phyloP scores from a whole-genome alignment of 768 basidiomycete species.

The Termitomyces heimii region DNA sequence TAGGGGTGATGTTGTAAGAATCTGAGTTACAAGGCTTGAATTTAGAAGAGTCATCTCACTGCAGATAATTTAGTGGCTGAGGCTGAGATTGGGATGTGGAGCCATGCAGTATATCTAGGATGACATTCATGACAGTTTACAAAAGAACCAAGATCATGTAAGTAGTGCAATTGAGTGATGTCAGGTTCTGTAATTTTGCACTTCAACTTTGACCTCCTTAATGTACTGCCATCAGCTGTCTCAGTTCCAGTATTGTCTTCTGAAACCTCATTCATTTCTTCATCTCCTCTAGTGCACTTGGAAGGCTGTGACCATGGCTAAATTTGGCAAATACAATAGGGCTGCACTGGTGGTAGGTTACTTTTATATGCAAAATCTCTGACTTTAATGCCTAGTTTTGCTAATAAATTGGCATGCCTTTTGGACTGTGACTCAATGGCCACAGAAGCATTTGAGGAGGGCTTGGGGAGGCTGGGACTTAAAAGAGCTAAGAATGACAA shows the following conservation, averaged over 20 bases:
- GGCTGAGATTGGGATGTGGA: constrained; percentile 1
- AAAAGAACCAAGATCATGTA: constrained; percentile 20
- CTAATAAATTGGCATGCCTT: constrained; percentile 17
- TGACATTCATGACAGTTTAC: constrained; percentile 11
- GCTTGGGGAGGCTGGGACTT: constrained; percentile 8
- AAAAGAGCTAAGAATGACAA: constrained; percentile 2
- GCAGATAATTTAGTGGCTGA: constrained; percentile 12
- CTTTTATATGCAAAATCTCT: constrained; percentile 69
- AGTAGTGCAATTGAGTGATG: constrained; percentile 10
- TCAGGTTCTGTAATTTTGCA: constrained; percentile 28
- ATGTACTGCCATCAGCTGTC: neutral
- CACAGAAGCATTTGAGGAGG: constrained; percentile 14
- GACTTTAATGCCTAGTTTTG: constrained; percentile 35
- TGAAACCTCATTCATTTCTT: constrained; percentile 16
- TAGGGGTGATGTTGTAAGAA: constrained; percentile 42
- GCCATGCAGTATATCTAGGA: constrained; percentile 2
- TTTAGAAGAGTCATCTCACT: constrained; percentile 17
- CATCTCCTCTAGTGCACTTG: constrained; percentile 21
- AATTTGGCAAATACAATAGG: constrained; percentile 43
- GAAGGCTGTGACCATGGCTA: constrained; percentile 33
- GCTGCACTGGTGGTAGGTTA: constrained; percentile 53
- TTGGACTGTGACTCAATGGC: constrained; percentile 19
- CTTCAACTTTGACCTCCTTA: constrained; percentile 22
- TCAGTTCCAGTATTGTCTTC: neutral
- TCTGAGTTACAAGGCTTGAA: constrained; percentile 31